Conservation (phyloP, 1,284 basidiomycete genomes). For the Neolentinus lepideus region DNA sequence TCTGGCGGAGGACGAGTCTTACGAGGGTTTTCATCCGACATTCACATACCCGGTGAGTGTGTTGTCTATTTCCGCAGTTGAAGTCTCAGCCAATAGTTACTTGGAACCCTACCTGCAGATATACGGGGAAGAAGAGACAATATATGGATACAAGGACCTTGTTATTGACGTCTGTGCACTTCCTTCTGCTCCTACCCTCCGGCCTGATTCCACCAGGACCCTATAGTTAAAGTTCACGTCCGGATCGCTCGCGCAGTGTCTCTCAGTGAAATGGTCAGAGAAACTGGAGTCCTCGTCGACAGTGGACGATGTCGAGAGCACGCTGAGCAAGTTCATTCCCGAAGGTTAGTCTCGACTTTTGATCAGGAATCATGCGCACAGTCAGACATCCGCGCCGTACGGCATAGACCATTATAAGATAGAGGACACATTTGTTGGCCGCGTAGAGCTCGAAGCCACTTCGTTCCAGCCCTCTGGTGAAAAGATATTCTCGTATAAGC, state of each 20-base stretch:
- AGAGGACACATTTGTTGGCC: slow-evolving; percentile 54
- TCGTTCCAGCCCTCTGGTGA: slow-evolving; percentile 76
- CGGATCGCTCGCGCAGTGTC: slow-evolving; percentile 75
- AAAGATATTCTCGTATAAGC: slow-evolving; percentile 71
- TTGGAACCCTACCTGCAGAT: slow-evolving; percentile 39
- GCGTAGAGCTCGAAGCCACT: slow-evolving; percentile 68
- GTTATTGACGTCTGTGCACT: slow-evolving; percentile 64
- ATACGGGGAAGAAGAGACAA: slow-evolving; percentile 93
- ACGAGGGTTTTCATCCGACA: slow-evolving; percentile 66
- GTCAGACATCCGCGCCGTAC: no score
- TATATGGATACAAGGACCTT: slow-evolving; percentile 89
- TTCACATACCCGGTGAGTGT: slow-evolving; percentile 82
- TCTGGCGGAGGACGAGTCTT: slow-evolving; percentile 52
- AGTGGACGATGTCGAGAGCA: slow-evolving; percentile 84
- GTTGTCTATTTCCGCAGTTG: background rate
- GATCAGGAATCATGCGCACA: no score
- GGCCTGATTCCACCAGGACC: background rate
- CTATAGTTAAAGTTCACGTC: slow-evolving; percentile 77
- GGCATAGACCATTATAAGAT: slow-evolving; percentile 65
- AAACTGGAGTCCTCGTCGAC: slow-evolving; percentile 68
- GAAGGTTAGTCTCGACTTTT: slow-evolving; percentile 33
- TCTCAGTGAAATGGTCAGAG: slow-evolving; percentile 62
- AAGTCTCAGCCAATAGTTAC: background rate
- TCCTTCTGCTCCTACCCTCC: background rate
- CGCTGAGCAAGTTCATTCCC: slow-evolving; percentile 75